Conservation (phyloP, 768 basidiomycete genomes). For the Hygrophorus pudorinus region DNA sequence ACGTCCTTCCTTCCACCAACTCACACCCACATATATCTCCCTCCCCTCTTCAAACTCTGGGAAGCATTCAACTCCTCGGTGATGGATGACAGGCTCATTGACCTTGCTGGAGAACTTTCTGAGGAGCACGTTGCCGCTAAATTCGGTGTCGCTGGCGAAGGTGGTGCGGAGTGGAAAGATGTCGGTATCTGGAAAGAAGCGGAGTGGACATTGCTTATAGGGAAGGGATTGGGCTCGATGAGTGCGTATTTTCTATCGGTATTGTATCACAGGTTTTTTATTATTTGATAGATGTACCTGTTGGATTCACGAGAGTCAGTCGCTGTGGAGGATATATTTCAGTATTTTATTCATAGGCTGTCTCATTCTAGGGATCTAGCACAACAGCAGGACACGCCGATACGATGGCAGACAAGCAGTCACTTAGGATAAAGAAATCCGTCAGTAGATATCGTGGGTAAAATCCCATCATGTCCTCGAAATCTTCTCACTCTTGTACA, state of each 20-base stretch:
- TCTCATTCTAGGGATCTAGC: constrained; percentile 39
- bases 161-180: constrained; percentile 60
- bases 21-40: constrained; percentile 57
- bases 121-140: constrained; percentile 62
- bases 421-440: constrained; percentile 58
- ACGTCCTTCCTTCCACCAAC: constrained; percentile 70
- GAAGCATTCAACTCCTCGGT: constrained; percentile 67
- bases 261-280: constrained; percentile 1
- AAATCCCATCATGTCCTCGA: constrained; percentile 1
- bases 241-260: constrained; percentile 30
- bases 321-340: not conserved
- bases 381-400: constrained; percentile 68
- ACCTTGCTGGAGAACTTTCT: constrained; percentile 57
- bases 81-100: constrained; percentile 66
- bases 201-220: constrained; percentile 77
- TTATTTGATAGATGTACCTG: constrained; percentile 47
- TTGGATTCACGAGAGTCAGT: constrained; percentile 56
- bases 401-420: constrained; percentile 40
- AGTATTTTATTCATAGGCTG: constrained; percentile 1
- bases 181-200: constrained; percentile 83
- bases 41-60: constrained; percentile 66
- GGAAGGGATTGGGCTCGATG: constrained; percentile 76
- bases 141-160: constrained; percentile 39
- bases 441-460: constrained; percentile 53
- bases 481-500: constrained; percentile 16